A percentile compares a stretch with the other conserved stretches of the same genome.
Evolutionary conservation across 1,139 yeast genomes (phyloP).

Genomic region (Lodderomyces pseudojiufengensis): DNA sequence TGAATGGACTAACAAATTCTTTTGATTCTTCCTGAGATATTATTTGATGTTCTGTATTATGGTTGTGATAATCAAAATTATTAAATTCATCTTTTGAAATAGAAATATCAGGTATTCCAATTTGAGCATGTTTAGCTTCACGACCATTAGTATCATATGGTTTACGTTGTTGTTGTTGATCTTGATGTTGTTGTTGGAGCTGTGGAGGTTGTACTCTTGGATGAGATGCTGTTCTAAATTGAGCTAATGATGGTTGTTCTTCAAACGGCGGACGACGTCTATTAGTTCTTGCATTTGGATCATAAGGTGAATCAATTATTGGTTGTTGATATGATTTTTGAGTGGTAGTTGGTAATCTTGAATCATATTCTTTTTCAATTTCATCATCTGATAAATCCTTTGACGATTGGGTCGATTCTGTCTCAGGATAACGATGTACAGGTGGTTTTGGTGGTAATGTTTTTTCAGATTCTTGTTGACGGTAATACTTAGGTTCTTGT

Average conservation of each 20-base stretch:
- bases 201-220: too few species aligned
- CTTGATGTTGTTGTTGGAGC: conserved; percentile 2
- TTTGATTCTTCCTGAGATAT: conserved; percentile 14
- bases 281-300: not conserved
- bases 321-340: conserved; percentile 33
- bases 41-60: conserved; percentile 15
- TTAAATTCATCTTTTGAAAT: conserved; percentile 15
- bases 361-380: conserved; percentile 18
- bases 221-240: too few species aligned
- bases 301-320: conserved; percentile 30
- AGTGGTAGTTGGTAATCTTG: conserved; percentile 35
- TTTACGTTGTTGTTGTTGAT: too few species aligned
- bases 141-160: too few species aligned
- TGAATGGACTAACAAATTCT: conserved; percentile 8
- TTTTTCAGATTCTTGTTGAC: too few species aligned
- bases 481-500: not conserved
- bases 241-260: not conserved
- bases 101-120: not conserved
- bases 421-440: conserved; percentile 7
- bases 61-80: conserved; percentile 32
- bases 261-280: conserved; percentile 11
- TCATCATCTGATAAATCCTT: conserved; percentile 25
- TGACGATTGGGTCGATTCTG: conserved; percentile 13
- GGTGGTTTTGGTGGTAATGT: conserved; percentile 11
- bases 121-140: not conserved